Conservation (phyloP, 169 alveolate species). For the Eimeria falciformis region DNA sequence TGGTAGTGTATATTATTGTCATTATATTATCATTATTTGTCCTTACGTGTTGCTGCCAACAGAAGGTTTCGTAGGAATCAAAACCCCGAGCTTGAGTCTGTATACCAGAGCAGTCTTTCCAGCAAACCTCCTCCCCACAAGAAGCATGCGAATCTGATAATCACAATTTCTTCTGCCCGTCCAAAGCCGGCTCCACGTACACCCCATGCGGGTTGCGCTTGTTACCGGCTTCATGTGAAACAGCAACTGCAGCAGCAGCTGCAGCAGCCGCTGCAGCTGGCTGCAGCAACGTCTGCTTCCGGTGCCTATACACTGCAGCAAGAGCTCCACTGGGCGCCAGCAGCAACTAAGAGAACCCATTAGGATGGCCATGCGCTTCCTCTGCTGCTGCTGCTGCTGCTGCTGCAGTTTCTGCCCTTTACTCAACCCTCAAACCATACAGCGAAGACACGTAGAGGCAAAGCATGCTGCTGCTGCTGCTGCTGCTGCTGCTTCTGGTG, state of each 20-base stretch:
- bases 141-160: slow-evolving; percentile 22
- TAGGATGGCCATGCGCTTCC: background rate
- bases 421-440: too few relatives aligned
- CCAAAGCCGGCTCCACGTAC: background rate
- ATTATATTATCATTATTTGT: too few relatives aligned
- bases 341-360: background rate
- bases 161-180: too few relatives aligned
- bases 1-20: too few relatives aligned
- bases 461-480: slow-evolving; percentile 10
- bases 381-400: slow-evolving; percentile 26
- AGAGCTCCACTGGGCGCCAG: slow-evolving; percentile 6
- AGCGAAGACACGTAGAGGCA: background rate
- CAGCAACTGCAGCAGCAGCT: slow-evolving; percentile 24
- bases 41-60: slow-evolving; percentile 55
- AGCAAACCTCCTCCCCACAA: slow-evolving; percentile 50
- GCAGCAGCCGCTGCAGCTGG: slow-evolving; percentile 7
- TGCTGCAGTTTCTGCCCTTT: slow-evolving; percentile 1
- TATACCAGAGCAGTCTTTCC: slow-evolving; percentile 72
- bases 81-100: slow-evolving; percentile 70
- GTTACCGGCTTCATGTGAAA: background rate
- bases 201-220: background rate
- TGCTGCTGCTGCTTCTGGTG: slow-evolving; percentile 39
- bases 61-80: slow-evolving; percentile 66
- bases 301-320: background rate
- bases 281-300: background rate